These are phyloP conservation scores for Nakaseomyces kungkrabaensis DNA, from an alignment of 1,139 yeast species.

Conservation along the genomic window DNA sequence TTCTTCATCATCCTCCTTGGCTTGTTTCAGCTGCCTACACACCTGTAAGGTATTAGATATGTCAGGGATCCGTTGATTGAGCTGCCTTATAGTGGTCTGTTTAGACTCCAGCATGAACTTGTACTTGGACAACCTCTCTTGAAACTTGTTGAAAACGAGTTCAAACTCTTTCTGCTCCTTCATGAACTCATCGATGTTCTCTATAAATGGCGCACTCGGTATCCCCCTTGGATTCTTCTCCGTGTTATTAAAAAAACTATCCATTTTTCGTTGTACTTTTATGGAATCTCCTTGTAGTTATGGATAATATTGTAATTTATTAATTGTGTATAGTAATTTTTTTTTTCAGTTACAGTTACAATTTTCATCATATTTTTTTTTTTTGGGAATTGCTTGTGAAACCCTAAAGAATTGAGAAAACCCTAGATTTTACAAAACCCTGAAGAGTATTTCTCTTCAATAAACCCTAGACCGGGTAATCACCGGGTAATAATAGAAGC, in stretches of 20 bases:
- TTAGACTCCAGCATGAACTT: constrained; percentile 83
- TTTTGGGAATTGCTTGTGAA: no score
- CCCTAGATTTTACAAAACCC: no score
- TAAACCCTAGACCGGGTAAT: no score
- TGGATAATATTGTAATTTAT: background rate
- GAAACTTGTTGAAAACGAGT: constrained; percentile 54
- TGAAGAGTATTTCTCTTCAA: no score
- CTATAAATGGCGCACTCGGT: constrained; percentile 93
- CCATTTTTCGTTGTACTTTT: constrained; percentile 14
- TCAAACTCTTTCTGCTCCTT: constrained; percentile 66
- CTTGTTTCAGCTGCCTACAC: constrained; percentile 47
- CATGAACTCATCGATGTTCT: constrained; percentile 66
- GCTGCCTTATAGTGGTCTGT: constrained; percentile 53
- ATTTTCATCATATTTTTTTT: no score
- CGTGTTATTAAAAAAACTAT: constrained; percentile 26
- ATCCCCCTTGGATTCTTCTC: constrained; percentile 79
- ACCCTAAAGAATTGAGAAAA: no score
- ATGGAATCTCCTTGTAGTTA: background rate
- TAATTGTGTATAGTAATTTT: no score
- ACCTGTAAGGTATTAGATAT: constrained; percentile 72
- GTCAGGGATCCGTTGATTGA: constrained; percentile 77
- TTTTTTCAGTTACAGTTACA: no score
- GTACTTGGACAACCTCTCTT: constrained; percentile 71
- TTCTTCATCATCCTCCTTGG: constrained; percentile 33
- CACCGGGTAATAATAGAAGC: no score